Percentiles rank a stretch among this genome's conserved stretches.
Evolutionary conservation across 2,329 filamentous ascomycete species (phyloP).

Genomic region (Drechslerella dactyloides): DNA sequence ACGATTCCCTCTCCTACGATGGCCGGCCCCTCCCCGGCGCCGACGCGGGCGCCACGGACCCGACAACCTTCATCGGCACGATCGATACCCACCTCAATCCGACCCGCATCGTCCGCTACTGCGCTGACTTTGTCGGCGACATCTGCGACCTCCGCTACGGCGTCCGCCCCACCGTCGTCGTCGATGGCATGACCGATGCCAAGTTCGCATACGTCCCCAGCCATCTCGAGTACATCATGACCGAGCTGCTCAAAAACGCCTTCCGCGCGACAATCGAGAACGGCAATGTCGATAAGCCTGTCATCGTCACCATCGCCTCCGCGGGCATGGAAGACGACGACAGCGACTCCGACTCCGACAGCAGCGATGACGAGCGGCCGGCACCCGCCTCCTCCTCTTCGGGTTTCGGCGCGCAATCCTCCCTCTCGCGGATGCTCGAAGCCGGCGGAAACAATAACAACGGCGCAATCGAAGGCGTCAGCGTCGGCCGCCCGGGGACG

Average conservation of each 20-base stretch:
- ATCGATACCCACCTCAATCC: conserved; percentile 90
- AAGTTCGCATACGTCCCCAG: conserved; percentile 92
- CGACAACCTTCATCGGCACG: conserved; percentile 79
- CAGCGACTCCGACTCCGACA: conserved; percentile 32
- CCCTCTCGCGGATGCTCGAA: conserved; percentile 30
- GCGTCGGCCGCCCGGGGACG: conserved; percentile 53
- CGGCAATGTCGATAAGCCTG: conserved; percentile 76
- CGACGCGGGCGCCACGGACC: conserved; percentile 55
- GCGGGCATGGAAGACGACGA: conserved; percentile 63
- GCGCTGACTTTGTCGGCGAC: conserved; percentile 88
- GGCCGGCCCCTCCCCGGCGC: conserved; percentile 51
- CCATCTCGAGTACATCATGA: conserved; percentile 96
- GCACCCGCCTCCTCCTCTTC: background rate
- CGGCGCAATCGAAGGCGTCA: conserved; percentile 30
- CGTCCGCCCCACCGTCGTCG: conserved; percentile 76
- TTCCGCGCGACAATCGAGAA: conserved; percentile 92
- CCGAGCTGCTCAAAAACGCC: conserved; percentile 93
- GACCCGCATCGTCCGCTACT: conserved; percentile 78
- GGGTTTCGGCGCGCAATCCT: conserved; percentile 29
- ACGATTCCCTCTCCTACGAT: conserved; percentile 60
- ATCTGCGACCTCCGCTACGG: conserved; percentile 98
- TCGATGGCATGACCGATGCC: conserved; percentile 86
- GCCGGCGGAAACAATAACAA: conserved; percentile 8
- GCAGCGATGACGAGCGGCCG: conserved; percentile 12
- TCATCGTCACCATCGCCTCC: conserved; percentile 90